Percentiles rank a stretch among this genome's conserved stretches.
phyloP scores from a whole-genome alignment of 352 stramenopile species.

The Phytophthora pseudosyringae region DNA sequence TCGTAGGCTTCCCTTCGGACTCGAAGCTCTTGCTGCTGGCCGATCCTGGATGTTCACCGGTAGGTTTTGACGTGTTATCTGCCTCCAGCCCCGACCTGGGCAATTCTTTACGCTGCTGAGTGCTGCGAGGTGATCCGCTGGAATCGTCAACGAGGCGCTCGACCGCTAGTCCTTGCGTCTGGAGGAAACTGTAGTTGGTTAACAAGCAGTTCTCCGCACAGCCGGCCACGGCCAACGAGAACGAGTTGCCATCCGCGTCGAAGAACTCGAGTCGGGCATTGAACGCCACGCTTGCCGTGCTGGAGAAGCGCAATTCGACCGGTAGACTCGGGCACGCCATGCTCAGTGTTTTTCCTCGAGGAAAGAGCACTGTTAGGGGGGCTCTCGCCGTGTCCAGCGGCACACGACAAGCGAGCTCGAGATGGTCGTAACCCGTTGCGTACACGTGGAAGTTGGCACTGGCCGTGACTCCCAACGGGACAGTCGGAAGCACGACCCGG shows the following conservation, averaged over 20 bases:
- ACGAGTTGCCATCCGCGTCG: slow-evolving; percentile 89
- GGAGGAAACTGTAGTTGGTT: slow-evolving; percentile 90
- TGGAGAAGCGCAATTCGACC: slow-evolving; percentile 87
- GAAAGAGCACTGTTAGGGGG: slow-evolving; percentile 89
- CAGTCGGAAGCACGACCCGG: slow-evolving; percentile 87
- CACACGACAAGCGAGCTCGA: slow-evolving; percentile 88
- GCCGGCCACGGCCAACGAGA: slow-evolving; percentile 84
- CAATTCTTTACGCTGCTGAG: slow-evolving; percentile 13
- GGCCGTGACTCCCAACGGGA: slow-evolving; percentile 86
- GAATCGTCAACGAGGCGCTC: slow-evolving; percentile 13
- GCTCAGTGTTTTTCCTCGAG: slow-evolving; percentile 88
- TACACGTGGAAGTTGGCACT: slow-evolving; percentile 74
- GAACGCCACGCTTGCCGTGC: slow-evolving; percentile 90
- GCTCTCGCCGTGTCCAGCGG: slow-evolving; percentile 79
- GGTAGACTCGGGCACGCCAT: slow-evolving; percentile 82
- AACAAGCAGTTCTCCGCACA: slow-evolving; percentile 93
- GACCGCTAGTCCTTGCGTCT: slow-evolving; percentile 35
- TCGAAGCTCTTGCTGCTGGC: slow-evolving; percentile 7
- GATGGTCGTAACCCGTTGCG: slow-evolving; percentile 92
- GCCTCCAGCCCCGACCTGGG: slow-evolving; percentile 1
- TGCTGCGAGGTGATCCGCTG: not conserved
- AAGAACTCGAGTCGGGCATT: slow-evolving; percentile 93
- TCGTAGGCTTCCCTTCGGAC: slow-evolving; percentile 1
- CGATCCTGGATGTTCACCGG: no score
- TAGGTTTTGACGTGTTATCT: slow-evolving; percentile 2